Conservation (phyloP, 2,329 filamentous ascomycete genomes). For the Colletotrichum sp. region DNA sequence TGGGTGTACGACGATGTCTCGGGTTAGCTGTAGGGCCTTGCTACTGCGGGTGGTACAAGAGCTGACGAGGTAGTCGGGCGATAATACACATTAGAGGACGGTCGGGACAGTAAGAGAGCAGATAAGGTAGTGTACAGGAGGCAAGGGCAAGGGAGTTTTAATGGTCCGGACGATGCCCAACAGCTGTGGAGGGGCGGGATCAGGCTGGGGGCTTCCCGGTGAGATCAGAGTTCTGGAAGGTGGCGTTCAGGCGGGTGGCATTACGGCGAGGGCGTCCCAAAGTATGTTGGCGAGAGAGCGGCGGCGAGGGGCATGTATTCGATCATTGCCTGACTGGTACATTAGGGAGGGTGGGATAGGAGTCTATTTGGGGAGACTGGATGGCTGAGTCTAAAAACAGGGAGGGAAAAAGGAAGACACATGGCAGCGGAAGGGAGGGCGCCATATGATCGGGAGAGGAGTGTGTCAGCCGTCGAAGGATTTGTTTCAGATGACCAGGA, state of each 20-base stretch:
- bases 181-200: neutral
- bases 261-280: neutral
- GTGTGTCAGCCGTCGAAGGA: constrained; percentile 18
- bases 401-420: neutral
- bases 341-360: neutral
- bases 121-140: neutral
- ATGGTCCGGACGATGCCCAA: neutral
- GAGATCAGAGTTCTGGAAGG: neutral
- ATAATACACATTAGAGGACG: neutral
- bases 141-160: neutral
- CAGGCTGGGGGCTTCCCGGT: neutral
- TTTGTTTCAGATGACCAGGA: constrained; percentile 22
- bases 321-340: neutral
- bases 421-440: neutral
- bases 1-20: constrained; percentile 7
- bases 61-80: neutral
- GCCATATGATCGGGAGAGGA: constrained; percentile 2
- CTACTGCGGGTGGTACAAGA: neutral
- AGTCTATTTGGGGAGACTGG: neutral
- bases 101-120: neutral
- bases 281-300: neutral
- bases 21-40: neutral
- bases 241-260: neutral
- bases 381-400: neutral
- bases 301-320: neutral